These are phyloP conservation scores for Amaranthus tricolor DNA, from an alignment of 179 eudicot genomes.

Conservation along the genomic window DNA sequence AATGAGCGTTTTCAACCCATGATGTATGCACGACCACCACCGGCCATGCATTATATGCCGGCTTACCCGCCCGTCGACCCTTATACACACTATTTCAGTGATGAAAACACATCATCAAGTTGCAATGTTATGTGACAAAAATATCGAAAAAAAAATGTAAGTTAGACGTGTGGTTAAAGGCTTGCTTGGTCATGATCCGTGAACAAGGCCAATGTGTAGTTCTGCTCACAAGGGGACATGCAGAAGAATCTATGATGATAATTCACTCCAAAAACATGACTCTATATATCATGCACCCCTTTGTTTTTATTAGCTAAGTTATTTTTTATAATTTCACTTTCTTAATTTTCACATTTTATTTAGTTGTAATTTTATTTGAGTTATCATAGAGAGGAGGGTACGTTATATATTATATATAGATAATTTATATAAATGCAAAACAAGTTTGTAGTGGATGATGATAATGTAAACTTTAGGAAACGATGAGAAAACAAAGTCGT, in stretches of 20 bases:
- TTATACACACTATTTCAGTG: slow-evolving; percentile 43
- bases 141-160: slow-evolving; percentile 7
- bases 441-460: slow-evolving; percentile 33
- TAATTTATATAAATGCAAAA: slow-evolving; percentile 22
- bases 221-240: slow-evolving; percentile 17
- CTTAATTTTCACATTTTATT: not conserved
- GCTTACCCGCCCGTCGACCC: slow-evolving; percentile 59
- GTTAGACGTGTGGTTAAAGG: not conserved
- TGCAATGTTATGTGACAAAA: slow-evolving; percentile 46
- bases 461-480: slow-evolving; percentile 28
- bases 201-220: slow-evolving; percentile 18
- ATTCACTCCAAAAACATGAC: slow-evolving; percentile 8
- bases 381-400: slow-evolving; percentile 26
- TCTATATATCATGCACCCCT: slow-evolving; percentile 14
- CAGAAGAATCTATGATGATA: slow-evolving; percentile 17
- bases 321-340: slow-evolving; percentile 21
- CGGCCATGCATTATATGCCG: slow-evolving; percentile 78
- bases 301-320: slow-evolving; percentile 11
- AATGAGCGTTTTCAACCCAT: slow-evolving; percentile 85
- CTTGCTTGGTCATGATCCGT: slow-evolving; percentile 21
- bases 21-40: slow-evolving; percentile 94
- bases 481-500: not conserved
- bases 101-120: slow-evolving; percentile 46
- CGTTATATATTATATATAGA: slow-evolving; percentile 24
- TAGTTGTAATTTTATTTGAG: slow-evolving; percentile 23